Evolutionary conservation across 306 rosid genomes (phyloP), one percentile per base, ranked within the genome.

Genomic region (Argentina anserina): DNA sequence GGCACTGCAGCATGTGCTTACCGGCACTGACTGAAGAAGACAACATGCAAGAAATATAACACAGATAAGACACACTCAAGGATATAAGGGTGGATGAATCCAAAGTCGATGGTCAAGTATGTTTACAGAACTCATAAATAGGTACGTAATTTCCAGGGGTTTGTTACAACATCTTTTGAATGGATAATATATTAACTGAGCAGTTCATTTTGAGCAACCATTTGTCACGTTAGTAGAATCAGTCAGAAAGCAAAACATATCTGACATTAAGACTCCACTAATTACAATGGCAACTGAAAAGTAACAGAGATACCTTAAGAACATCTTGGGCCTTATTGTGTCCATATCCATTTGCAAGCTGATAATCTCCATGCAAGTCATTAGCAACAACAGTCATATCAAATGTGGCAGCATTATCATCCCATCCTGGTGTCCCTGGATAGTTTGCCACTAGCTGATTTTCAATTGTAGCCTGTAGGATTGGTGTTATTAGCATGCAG

Each of bases 371-470:
- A 67, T 81, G 97, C 74, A 94, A 81, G 61, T 40, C 76, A 80
- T 89, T 91, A 28, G 85, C 64, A 37, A 82, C 84, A 74, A 89
- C 81, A 23, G 52, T 79, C 89, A 91, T 81, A 78, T 91, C 91
- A 81, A 94, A 94, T 9, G 97, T 86, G 67, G 92, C 95, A 62
- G 88, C 82, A 78, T 91, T 91, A 84, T 86, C 78, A 74, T 89
- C 97, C 96, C 98, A 94, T 80, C 87, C 97, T 26, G 97, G 98
- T 69, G 65, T 72, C 74, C 86, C 95, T 53, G 84, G 87, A 87
- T 85, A 89, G 85, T 87, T 83, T 73, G 90, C 92, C 13, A 84
- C 84, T 15, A 89, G 90, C 82, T 85, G 92, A 79, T 82, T 86
- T 73, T 59, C 80, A 40, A 72, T 69, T 79, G 89, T 81, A 71